Conservation (phyloP, 768 basidiomycete genomes). For the Auricularia auricula-judae region DNA sequence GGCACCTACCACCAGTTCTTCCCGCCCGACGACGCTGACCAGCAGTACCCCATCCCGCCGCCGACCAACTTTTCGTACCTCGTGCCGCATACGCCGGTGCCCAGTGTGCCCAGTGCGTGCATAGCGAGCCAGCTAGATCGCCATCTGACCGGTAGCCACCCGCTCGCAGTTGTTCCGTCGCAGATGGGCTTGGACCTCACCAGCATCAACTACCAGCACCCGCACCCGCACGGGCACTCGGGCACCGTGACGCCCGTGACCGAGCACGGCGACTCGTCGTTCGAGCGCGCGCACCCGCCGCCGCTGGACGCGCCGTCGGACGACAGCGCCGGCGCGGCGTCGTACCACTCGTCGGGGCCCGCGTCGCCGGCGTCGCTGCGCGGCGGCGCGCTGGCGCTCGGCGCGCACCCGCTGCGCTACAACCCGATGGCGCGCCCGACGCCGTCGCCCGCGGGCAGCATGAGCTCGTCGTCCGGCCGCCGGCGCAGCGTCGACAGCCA, state of each 20-base stretch:
- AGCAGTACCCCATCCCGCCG: constrained; percentile 18
- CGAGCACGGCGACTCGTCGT: constrained; percentile 34
- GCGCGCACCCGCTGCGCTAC: constrained; percentile 16
- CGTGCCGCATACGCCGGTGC: constrained; percentile 30
- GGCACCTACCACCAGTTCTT: constrained; percentile 15
- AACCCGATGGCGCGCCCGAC: constrained; percentile 4
- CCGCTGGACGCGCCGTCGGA: constrained; percentile 43
- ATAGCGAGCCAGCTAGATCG: constrained; percentile 27
- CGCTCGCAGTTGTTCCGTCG: constrained; percentile 20
- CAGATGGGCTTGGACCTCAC: not conserved
- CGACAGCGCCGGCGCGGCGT: constrained; percentile 17
- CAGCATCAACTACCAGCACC: not conserved
- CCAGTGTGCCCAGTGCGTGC: constrained; percentile 30
- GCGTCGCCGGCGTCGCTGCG: not conserved
- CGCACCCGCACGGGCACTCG: not conserved
- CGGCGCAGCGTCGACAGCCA: constrained; percentile 51
- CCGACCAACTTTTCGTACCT: constrained; percentile 26
- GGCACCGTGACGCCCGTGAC: not conserved
- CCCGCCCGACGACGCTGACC: constrained; percentile 22
- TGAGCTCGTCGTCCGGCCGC: constrained; percentile 48
- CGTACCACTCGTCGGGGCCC: not conserved
- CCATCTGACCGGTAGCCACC: constrained; percentile 34
- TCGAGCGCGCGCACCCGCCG: constrained; percentile 36
- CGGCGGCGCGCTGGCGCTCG: not conserved
- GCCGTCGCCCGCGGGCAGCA: constrained; percentile 39